These are phyloP conservation scores for Skeletonema marinoi DNA, from an alignment of 108 stramenopile genomes.

Conservation along the genomic window DNA sequence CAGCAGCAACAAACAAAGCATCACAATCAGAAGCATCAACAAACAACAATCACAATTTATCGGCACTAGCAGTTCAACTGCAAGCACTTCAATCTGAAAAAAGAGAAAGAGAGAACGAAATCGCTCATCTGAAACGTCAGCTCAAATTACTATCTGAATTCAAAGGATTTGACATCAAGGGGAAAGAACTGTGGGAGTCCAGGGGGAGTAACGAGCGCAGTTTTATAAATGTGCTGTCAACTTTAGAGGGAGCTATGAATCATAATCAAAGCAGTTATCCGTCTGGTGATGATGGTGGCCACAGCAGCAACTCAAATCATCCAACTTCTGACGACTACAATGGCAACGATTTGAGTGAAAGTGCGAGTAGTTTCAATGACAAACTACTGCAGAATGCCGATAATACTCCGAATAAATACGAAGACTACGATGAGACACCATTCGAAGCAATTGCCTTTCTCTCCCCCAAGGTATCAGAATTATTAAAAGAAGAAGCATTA, in stretches of 20 bases:
- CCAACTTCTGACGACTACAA: background rate
- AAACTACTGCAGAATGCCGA: background rate
- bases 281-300: background rate
- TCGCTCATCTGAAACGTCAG: background rate
- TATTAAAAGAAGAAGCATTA: constrained; percentile 48
- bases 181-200: background rate
- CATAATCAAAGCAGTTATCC: background rate
- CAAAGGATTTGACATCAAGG: constrained; percentile 2
- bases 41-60: background rate
- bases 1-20: background rate
- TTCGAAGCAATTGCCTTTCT: constrained; percentile 32
- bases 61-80: constrained; percentile 4
- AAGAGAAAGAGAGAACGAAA: background rate
- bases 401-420: background rate
- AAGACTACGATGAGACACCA: constrained; percentile 29
- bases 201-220: background rate
- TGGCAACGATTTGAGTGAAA: background rate
- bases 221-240: constrained; percentile 1
- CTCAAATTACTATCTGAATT: background rate
- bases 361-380: background rate
- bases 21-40: background rate
- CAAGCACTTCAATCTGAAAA: constrained; percentile 2
- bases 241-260: constrained; percentile 2
- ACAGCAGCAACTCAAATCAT: background rate
- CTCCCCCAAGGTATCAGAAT: constrained; percentile 52